Evolutionary conservation across 2,329 filamentous ascomycete species (phyloP).

Genomic region (Pseudocercospora ulei): DNA sequence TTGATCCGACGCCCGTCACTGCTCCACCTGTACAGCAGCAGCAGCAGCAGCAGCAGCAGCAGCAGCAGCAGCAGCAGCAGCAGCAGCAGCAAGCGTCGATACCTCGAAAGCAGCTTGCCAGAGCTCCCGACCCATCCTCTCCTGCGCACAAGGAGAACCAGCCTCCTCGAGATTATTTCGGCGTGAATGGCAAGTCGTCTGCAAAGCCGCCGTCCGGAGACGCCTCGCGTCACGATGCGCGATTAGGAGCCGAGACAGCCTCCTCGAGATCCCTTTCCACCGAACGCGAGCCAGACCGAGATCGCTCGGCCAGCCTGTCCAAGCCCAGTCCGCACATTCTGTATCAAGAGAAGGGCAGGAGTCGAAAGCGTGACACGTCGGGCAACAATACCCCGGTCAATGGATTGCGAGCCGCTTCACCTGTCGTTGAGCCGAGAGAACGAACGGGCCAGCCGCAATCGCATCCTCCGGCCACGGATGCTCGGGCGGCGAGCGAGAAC

Average conservation of each 20-base stretch:
- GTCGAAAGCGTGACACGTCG: conserved; percentile 38
- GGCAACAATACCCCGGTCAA: conserved; percentile 26
- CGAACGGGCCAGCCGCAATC: conserved; percentile 24
- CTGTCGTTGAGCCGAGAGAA: conserved; percentile 17
- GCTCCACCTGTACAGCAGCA: conserved; percentile 19
- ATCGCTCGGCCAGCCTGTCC: conserved; percentile 31
- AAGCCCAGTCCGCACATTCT: conserved; percentile 72
- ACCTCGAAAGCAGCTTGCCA: conserved; percentile 25
- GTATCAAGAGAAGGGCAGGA: conserved; percentile 72
- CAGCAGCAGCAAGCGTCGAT: conserved; percentile 21
- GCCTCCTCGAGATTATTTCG: conserved; percentile 40
- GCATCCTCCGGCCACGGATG: conserved; percentile 26
- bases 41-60: conserved; percentile 20
- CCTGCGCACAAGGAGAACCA: conserved; percentile 28
- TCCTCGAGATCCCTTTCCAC: conserved; percentile 41
- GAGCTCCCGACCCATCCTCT: conserved; percentile 25
- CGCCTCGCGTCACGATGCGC: conserved; percentile 35
- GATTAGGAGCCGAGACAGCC: conserved; percentile 27
- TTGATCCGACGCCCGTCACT: conserved; percentile 41
- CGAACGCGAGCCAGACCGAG: conserved; percentile 35
- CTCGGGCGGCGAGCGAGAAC: conserved; percentile 25
- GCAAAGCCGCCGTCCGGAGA: conserved; percentile 36
- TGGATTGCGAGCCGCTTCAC: conserved; percentile 27
- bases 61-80: conserved; percentile 23
- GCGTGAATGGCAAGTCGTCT: conserved; percentile 25